Evolutionary conservation across 2,329 filamentous ascomycete genomes (phyloP).

Genomic region (Pseudohalonectria lignicola): DNA sequence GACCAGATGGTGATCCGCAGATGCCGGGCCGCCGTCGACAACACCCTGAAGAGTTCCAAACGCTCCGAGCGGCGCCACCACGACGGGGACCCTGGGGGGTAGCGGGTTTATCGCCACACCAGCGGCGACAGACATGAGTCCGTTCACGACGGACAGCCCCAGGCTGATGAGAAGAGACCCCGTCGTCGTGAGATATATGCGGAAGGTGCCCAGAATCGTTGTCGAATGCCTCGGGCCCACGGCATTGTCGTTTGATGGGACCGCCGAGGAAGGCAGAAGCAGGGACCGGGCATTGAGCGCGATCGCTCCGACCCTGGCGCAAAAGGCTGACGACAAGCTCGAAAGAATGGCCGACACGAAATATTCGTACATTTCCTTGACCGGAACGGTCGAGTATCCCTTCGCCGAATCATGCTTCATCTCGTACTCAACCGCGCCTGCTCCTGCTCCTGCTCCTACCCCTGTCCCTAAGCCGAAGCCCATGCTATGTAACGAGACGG

Average conservation of each 20-base stretch:
- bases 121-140: constrained; percentile 35
- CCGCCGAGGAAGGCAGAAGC: constrained; percentile 26
- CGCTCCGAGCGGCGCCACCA: constrained; percentile 44
- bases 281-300: constrained; percentile 42
- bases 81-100: constrained; percentile 30
- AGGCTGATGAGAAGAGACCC: constrained; percentile 41
- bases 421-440: constrained; percentile 15
- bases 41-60: constrained; percentile 30
- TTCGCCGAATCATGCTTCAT: constrained; percentile 22
- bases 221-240: constrained; percentile 6
- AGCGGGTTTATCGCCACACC: constrained; percentile 24
- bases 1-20: constrained; percentile 23
- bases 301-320: constrained; percentile 33
- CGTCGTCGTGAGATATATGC: constrained; percentile 43
- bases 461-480: too few species aligned
- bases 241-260: constrained; percentile 13
- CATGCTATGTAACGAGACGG: too few species aligned
- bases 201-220: constrained; percentile 36
- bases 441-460: too few species aligned
- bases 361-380: constrained; percentile 38
- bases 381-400: constrained; percentile 19
- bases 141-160: constrained; percentile 33
- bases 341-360: constrained; percentile 42
- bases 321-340: constrained; percentile 38
- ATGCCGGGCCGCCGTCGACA: constrained; percentile 16